Evolutionary conservation across 257 asterid genomes (phyloP), one percentile per base, ranked within the genome.

Genomic region (Solanum raphanifolium): DNA sequence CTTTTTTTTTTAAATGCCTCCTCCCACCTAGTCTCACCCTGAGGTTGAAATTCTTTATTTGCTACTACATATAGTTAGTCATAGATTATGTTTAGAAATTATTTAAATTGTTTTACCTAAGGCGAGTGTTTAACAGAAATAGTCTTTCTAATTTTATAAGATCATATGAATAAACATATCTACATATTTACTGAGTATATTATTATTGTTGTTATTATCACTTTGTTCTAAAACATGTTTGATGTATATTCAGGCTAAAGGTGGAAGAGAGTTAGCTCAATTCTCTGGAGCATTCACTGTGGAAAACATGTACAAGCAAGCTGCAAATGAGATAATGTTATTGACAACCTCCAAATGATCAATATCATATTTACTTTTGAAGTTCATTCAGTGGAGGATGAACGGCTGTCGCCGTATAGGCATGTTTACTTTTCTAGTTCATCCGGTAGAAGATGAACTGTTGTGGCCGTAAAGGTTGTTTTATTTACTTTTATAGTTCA

Each of bases 261-360:
- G 90, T 89, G 90, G 11, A 18, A 13, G 68, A 16, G 11, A 76
- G 5, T n/a, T 86, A n/a, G 93, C 90, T 5, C 93, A 90, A 52
- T 72, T 88, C 84, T 79, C 87, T 7, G 93, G 89, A 87, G 88
- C 90, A 85, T 89, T 91, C 85, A 86, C 93, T 13, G 88, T 90
- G 91, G 98, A 95, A 72, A 95, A 95, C 65, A 85, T 92, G 60
- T 94, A 90, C 94, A 94, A 93, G 89, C 92, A 88, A 83, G 98
- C 93, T 36, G 94, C 96, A 34, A 93, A 91, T 29, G 98, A 96
- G 87, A 93, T 96, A 58, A 90, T 91, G 92, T 15, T 82, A 36
- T 87, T 94, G 94, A 86, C 92, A 84, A 88, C 90, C 87, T 58
- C 92, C 89, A 58, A 3, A 20, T 55, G 65, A 55, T 55, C n/a